Base-by-base conservation (phyloP, 768 basidiomycete genomes). In the Hygrocybe punicea region DNA sequence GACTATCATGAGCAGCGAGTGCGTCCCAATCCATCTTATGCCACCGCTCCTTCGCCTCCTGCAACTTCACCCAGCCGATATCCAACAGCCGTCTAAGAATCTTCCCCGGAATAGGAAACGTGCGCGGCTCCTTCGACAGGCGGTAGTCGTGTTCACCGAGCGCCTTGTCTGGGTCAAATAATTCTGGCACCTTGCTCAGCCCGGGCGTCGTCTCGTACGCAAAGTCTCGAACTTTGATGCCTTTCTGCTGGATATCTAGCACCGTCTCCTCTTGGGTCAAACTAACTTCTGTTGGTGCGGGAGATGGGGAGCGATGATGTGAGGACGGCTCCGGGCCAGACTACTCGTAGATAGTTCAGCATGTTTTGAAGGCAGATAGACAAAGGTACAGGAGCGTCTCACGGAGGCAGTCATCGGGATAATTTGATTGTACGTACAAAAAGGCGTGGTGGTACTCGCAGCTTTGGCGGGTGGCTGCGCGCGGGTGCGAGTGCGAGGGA, bases 161-260 rank as follows among this genome's bases (percentile, higher is more conserved):
- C 8, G 62, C 76, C 24, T 63, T 65, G 55, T 66, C 70, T 14
- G 68, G 77, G 57, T 78, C 74, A 47, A 77, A 80, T 5, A 75
- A 63, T 50, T 77, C 78, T 2, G 69, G 56, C 14, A 46, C 35
- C 13, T 21, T 40, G 6, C 9, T 67, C 57, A 17, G 62, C 63
- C 23, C 51, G 57, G 24, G 57, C 19, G n/a, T 48, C 19, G 60
- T 19, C 23, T 56, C 58, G 53, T 68, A 73, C 4, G 74, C 79
- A 54, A 66, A 80, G 63, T 80, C 79, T 17, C 71, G 71, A 16
- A 77, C 68, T 66, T 75, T 77, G 67, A 79, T 73, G 19, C 68
- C 72, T 3, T 58, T 65, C n/a, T 37, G 33, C 3, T 67, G 54
- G 10, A 76, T 60, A 8, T 63, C 55, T 4, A 58, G 56, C 4